Conservation (phyloP, 1,284 basidiomycete species). For the Abortiporus biennis region DNA sequence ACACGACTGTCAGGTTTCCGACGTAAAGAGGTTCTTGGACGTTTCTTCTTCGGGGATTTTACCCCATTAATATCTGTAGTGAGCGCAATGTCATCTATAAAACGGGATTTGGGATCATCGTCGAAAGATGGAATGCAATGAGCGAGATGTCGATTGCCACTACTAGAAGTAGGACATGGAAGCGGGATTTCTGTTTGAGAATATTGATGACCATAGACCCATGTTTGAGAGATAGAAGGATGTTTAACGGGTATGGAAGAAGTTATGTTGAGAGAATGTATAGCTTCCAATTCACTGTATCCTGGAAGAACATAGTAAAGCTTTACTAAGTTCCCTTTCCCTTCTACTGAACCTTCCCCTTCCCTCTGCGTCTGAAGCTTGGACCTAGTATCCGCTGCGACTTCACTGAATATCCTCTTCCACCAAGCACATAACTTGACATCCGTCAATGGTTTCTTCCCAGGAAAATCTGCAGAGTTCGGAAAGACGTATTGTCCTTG, state of each 20-base stretch:
- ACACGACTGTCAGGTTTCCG: slow-evolving; percentile 9
- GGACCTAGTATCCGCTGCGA: slow-evolving; percentile 35
- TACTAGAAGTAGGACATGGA: slow-evolving; percentile 41
- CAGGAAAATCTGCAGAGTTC: slow-evolving; percentile 70
- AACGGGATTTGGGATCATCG: slow-evolving; percentile 90
- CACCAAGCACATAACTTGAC: slow-evolving; percentile 89
- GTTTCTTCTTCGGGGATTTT: slow-evolving; percentile 55
- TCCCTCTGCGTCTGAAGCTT: slow-evolving; percentile 13
- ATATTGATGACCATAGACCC: slow-evolving; percentile 79
- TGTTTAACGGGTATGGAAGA: slow-evolving; percentile 17
- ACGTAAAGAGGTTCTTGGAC: slow-evolving; percentile 28
- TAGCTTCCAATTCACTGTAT: slow-evolving; percentile 64
- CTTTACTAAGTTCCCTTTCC: slow-evolving; percentile 21
- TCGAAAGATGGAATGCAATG: slow-evolving; percentile 82
- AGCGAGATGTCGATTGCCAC: slow-evolving; percentile 44
- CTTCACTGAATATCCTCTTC: slow-evolving; percentile 66
- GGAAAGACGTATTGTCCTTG: slow-evolving; percentile 95
- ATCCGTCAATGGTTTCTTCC: slow-evolving; percentile 79
- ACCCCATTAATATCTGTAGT: slow-evolving; percentile 58
- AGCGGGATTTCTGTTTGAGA: slow-evolving; percentile 49
- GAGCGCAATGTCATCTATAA: slow-evolving; percentile 81
- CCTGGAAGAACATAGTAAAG: slow-evolving; percentile 74
- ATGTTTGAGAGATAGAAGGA: slow-evolving; percentile 23
- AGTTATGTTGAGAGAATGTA: slow-evolving; percentile 45
- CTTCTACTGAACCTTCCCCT: slow-evolving; percentile 9